Percentiles rank a stretch among this genome's conserved stretches.
phyloP scores from a whole-genome alignment of 352 stramenopile genomes.

The Phytophthora citricola region DNA sequence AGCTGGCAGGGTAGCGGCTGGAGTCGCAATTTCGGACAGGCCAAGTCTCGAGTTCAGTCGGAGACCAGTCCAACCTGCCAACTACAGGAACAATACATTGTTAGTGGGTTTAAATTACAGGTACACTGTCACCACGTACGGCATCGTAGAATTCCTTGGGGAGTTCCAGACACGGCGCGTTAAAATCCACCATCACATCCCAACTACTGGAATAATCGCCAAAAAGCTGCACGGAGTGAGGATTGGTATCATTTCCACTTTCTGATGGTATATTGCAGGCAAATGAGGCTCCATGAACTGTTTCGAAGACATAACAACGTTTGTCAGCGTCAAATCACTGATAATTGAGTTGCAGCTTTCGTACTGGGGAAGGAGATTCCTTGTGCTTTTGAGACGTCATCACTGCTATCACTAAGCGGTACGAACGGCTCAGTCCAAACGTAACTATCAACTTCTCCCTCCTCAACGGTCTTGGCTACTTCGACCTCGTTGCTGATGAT shows the following conservation, averaged over 20 bases:
- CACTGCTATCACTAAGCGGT: slow-evolving; percentile 35
- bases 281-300: slow-evolving; percentile 59
- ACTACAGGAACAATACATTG: slow-evolving; percentile 30
- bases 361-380: slow-evolving; percentile 65
- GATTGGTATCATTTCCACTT: neutral
- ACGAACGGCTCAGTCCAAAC: slow-evolving; percentile 65
- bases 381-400: slow-evolving; percentile 41
- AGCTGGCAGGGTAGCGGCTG: slow-evolving; percentile 33
- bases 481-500: slow-evolving; percentile 8
- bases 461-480: slow-evolving; percentile 8
- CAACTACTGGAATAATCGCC: slow-evolving; percentile 64
- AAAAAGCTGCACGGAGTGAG: slow-evolving; percentile 40
- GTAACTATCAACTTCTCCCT: slow-evolving; percentile 21
- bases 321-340: slow-evolving; percentile 3
- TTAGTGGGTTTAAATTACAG: too few species aligned
- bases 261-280: slow-evolving; percentile 7
- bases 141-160: slow-evolving; percentile 70
- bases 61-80: slow-evolving; percentile 62
- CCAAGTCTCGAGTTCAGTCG: slow-evolving; percentile 48
- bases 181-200: slow-evolving; percentile 68
- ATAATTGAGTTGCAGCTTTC: neutral
- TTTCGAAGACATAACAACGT: neutral
- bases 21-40: slow-evolving; percentile 49
- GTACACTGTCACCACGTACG: slow-evolving; percentile 24
- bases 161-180: slow-evolving; percentile 61